Evolutionary conservation across 2,329 filamentous ascomycete genomes (phyloP).

Genomic region (Trichoderma simmonsii): DNA sequence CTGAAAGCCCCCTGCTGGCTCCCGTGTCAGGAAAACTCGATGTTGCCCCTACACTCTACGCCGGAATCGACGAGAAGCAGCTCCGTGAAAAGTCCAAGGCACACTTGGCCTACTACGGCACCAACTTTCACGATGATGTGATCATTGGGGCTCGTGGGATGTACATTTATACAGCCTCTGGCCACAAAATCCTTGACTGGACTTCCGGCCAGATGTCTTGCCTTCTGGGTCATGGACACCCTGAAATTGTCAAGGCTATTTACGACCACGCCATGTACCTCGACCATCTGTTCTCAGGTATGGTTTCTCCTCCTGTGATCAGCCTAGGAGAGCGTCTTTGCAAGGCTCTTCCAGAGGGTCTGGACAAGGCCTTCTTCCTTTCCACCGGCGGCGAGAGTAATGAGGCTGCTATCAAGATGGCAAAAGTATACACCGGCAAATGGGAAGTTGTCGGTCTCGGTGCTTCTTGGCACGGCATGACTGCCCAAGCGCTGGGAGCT

Average conservation of each 20-base stretch:
- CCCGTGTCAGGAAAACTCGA: slow-evolving; percentile 17
- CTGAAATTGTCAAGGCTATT: slow-evolving; percentile 55
- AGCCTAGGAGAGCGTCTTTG: slow-evolving; percentile 51
- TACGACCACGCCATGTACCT: slow-evolving; percentile 46
- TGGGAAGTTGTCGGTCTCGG: slow-evolving; percentile 62
- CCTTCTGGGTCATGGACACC: slow-evolving; percentile 55
- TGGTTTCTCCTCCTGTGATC: slow-evolving; percentile 57
- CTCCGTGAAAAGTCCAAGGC: slow-evolving; percentile 25
- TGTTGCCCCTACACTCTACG: slow-evolving; percentile 23
- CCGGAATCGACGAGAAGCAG: slow-evolving; percentile 22
- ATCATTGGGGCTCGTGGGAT: slow-evolving; percentile 44
- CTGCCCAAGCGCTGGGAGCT: slow-evolving; percentile 50
- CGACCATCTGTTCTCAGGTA: slow-evolving; percentile 58
- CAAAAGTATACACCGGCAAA: slow-evolving; percentile 62
- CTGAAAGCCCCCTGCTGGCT: slow-evolving; percentile 10
- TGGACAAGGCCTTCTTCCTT: slow-evolving; percentile 57
- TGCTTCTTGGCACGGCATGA: slow-evolving; percentile 61
- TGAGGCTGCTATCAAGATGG: slow-evolving; percentile 63
- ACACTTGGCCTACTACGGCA: slow-evolving; percentile 29
- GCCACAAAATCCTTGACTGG: slow-evolving; percentile 52
- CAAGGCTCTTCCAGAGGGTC: slow-evolving; percentile 43
- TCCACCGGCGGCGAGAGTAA: slow-evolving; percentile 56
- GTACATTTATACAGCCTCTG: slow-evolving; percentile 44
- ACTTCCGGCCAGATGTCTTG: slow-evolving; percentile 61
- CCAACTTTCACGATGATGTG: slow-evolving; percentile 32